These are phyloP conservation scores for Sphagnum tenellum DNA, from an alignment of 225 moss, liverwort and hornwort genomes.

Conservation along the genomic window DNA sequence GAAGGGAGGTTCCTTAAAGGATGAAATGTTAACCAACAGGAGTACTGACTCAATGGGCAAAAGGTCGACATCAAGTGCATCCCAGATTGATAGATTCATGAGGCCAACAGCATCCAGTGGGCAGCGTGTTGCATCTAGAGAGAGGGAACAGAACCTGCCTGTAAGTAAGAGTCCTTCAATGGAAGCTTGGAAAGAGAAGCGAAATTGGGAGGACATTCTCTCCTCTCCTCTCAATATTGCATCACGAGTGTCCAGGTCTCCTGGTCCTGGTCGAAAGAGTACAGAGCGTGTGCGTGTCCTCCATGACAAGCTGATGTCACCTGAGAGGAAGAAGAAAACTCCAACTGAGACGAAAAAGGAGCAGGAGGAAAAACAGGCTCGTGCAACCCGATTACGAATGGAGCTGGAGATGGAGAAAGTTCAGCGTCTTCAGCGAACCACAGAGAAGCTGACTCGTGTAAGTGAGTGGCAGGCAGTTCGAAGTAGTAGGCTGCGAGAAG, in stretches of 20 bases:
- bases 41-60: conserved; percentile 12
- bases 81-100: conserved; percentile 27
- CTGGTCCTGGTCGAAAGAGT: conserved; percentile 24
- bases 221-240: conserved; percentile 22
- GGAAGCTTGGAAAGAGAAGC: conserved; percentile 36
- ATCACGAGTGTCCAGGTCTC: conserved; percentile 16
- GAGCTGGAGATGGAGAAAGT: conserved; percentile 26
- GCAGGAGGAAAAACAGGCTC: conserved; percentile 25
- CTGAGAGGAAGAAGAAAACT: conserved; percentile 19
- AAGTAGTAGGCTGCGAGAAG: conserved; percentile 24
- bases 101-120: conserved; percentile 30
- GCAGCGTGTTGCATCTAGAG: conserved; percentile 19
- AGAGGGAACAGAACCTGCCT: conserved; percentile 10
- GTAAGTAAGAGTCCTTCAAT: conserved; percentile 12
- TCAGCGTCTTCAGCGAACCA: conserved; percentile 23
- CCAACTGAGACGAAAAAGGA: conserved; percentile 26
- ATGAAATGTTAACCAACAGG: conserved; percentile 19
- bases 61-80: conserved; percentile 7
- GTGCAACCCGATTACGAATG: conserved; percentile 11
- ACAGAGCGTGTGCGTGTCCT: conserved; percentile 18
- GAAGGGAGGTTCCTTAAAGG: conserved; percentile 11
- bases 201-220: conserved; percentile 36
- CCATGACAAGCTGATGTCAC: conserved; percentile 31
- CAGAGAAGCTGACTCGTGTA: conserved; percentile 18
- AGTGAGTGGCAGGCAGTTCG: conserved; percentile 26